Evolutionary conservation across 1,284 basidiomycete genomes (phyloP).

Genomic region (Laetiporus sulphureus): DNA sequence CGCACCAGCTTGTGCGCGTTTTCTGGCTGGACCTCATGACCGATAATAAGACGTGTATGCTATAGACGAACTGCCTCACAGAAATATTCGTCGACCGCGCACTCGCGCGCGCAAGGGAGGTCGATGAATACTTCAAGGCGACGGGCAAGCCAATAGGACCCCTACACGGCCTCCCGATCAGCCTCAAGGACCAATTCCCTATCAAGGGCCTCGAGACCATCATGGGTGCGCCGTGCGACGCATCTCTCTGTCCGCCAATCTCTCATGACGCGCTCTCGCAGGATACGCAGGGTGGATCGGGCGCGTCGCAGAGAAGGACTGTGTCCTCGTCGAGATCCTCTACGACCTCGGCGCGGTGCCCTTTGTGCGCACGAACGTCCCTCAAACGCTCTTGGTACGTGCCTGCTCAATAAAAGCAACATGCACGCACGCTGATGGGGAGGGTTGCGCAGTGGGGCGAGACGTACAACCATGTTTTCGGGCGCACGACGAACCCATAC

Average conservation of each 20-base stretch:
- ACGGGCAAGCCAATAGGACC: slow-evolving; percentile 36
- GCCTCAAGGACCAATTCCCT: slow-evolving; percentile 43
- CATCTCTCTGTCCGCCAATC: slow-evolving; percentile 9
- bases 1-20: slow-evolving; percentile 44
- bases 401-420: not conserved
- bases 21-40: slow-evolving; percentile 9
- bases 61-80: slow-evolving; percentile 39
- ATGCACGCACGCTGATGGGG: not conserved
- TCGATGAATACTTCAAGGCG: slow-evolving; percentile 34
- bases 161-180: slow-evolving; percentile 44
- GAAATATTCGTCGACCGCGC: slow-evolving; percentile 41
- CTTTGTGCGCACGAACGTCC: slow-evolving; percentile 67
- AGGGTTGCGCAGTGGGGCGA: slow-evolving; percentile 47
- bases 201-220: slow-evolving; percentile 51
- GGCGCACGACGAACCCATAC: slow-evolving; percentile 59
- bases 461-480: slow-evolving; percentile 59
- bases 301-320: slow-evolving; percentile 16
- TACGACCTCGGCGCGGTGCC: slow-evolving; percentile 57
- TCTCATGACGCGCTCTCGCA: slow-evolving; percentile 10
- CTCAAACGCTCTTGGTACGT: slow-evolving; percentile 46
- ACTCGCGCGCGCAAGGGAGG: slow-evolving; percentile 32
- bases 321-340: slow-evolving; percentile 49
- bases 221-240: slow-evolving; percentile 34
- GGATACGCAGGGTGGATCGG: slow-evolving; percentile 25
- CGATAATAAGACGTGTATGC: not conserved